Conservation (phyloP, 441 rosid species). For the Brassica hybrid region DNA sequence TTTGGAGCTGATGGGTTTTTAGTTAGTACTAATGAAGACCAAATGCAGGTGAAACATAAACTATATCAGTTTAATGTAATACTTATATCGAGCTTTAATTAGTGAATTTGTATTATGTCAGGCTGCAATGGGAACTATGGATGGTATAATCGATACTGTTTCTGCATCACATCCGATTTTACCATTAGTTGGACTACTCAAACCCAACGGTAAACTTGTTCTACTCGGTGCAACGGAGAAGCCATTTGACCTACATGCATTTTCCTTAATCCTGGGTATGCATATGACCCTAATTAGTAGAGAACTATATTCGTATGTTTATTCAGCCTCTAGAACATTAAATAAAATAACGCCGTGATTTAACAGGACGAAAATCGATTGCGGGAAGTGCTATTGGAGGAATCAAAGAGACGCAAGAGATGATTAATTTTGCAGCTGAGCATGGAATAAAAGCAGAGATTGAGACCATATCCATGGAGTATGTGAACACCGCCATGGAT, state of each 20-base stretch:
- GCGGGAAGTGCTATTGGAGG: constrained; percentile 56
- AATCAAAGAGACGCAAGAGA: constrained; percentile 64
- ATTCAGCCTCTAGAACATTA: not conserved
- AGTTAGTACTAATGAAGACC: constrained; percentile 43
- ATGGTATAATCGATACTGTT: constrained; percentile 61
- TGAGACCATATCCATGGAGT: constrained; percentile 52
- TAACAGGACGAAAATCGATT: constrained; percentile 51
- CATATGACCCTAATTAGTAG: constrained; percentile 1
- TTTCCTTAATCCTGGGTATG: constrained; percentile 52
- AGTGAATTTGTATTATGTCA: constrained; percentile 8
- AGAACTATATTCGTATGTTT: not conserved
- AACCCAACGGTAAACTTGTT: constrained; percentile 51
- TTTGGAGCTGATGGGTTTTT: constrained; percentile 59
- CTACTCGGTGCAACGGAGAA: constrained; percentile 51
- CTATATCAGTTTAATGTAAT: not conserved
- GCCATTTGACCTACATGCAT: constrained; percentile 53
- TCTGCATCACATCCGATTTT: constrained; percentile 52
- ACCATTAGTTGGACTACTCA: constrained; percentile 53
- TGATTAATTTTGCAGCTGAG: constrained; percentile 59
- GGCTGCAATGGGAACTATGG: constrained; percentile 56
- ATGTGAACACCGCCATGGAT: constrained; percentile 56
- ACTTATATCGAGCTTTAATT: not conserved
- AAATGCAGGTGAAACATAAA: constrained; percentile 44
- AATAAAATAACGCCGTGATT: constrained; percentile 8
- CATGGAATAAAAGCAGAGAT: constrained; percentile 50